Conservation (phyloP, 345 rosid species). For the Lenwebbia sp. region DNA sequence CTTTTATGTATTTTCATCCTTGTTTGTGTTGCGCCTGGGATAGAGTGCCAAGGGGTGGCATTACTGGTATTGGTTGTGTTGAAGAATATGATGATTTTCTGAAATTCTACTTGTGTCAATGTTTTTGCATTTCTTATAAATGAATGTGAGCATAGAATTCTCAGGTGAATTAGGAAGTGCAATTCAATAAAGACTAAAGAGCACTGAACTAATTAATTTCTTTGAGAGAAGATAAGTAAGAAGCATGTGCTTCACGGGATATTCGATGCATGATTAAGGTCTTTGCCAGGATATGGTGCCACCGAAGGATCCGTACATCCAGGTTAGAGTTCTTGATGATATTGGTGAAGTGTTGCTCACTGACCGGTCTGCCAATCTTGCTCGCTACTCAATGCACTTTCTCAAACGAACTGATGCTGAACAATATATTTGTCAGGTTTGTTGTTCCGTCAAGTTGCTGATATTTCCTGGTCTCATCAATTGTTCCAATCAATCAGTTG, state of each 20-base stretch:
- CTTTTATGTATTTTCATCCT: neutral
- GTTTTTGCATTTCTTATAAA: neutral
- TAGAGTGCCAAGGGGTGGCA: neutral
- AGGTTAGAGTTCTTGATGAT: slow-evolving; percentile 76
- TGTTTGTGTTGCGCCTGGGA: neutral
- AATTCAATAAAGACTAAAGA: neutral
- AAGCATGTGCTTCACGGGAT: neutral
- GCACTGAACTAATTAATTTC: neutral
- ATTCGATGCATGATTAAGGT: neutral
- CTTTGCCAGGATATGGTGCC: slow-evolving; percentile 86
- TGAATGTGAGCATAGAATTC: neutral
- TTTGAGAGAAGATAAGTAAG: neutral
- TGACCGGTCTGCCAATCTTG: slow-evolving; percentile 65
- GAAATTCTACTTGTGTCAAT: neutral
- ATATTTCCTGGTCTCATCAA: neutral
- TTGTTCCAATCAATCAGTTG: neutral
- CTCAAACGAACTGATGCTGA: slow-evolving; percentile 91
- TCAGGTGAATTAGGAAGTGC: neutral
- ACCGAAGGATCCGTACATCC: slow-evolving; percentile 90
- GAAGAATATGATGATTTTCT: neutral
- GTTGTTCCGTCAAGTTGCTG: slow-evolving; percentile 7
- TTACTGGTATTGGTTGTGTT: neutral
- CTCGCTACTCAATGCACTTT: slow-evolving; percentile 86
- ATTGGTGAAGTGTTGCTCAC: slow-evolving; percentile 56
- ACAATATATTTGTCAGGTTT: slow-evolving; percentile 71